Evolutionary conservation across 805 yeast genomes (phyloP).

Genomic region (Lipomyces lipofer): DNA sequence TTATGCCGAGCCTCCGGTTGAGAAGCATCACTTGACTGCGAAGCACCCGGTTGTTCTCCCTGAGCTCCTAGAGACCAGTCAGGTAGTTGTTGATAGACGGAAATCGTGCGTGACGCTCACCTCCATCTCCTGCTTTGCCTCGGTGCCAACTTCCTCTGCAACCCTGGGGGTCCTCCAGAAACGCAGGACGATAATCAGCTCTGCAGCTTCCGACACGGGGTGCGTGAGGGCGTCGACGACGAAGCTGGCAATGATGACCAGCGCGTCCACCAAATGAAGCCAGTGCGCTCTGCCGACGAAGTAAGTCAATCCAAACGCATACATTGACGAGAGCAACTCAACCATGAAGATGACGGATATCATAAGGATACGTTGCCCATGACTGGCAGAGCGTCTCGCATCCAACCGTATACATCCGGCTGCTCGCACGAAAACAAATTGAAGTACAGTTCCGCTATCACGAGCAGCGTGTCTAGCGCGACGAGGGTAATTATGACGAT

Average conservation of each 20-base stretch:
- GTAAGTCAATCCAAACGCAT: neutral
- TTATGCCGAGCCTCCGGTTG: too few species aligned
- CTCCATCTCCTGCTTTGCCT: neutral
- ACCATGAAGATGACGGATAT: neutral
- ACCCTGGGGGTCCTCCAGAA: neutral
- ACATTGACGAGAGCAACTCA: neutral
- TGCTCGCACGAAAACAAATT: neutral
- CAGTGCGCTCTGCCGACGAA: neutral
- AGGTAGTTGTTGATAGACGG: neutral
- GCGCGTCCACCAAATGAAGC: neutral
- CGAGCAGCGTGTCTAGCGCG: neutral
- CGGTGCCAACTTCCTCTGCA: neutral
- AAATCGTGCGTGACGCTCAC: neutral
- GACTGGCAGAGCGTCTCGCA: neutral
- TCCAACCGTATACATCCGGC: neutral
- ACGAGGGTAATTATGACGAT: neutral
- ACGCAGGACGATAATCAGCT: neutral
- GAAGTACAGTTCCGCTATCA: neutral
- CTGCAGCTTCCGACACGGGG: neutral
- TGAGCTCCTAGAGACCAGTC: neutral
- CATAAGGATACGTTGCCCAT: neutral
- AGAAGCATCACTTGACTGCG: neutral
- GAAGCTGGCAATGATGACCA: neutral
- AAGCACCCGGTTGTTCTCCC: neutral
- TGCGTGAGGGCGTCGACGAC: neutral